Evolutionary conservation across 2,329 filamentous ascomycete genomes (phyloP), one percentile per base, ranked within the genome.

Genomic region (Magnaporthiopsis incrustans): DNA sequence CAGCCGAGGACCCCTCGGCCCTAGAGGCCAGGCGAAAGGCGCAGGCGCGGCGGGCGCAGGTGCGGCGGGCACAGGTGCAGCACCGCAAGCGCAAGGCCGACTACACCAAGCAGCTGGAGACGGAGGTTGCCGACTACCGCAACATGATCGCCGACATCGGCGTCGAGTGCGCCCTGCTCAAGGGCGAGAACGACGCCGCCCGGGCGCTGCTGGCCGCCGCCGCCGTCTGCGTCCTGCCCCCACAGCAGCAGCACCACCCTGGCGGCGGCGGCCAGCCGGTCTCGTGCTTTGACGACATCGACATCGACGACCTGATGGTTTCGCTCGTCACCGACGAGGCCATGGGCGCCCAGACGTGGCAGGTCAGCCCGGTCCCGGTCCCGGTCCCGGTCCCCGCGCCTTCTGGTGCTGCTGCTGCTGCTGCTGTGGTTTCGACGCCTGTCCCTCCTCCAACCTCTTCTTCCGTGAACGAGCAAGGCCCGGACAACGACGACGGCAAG

Each of bases 61-160:
- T 85, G 62, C 74, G 82, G 3, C 77, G 76, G 27, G 82, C 82
- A 2, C 82, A 85, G 75, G 78, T 80, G 53, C 78, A 83, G 70
- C 82, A 85, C 68, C 81, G 82, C 22, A 79, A 82, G 70, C 80
- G 82, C 69, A 85, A 84, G 69, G 81, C 79, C 62, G 79, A 84
- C 70, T 83, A 85, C 69, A 77, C 81, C 67, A 79, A 78, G 69
- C 75, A 84, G 73, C 78, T 85, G 35, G 82, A 85, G 74, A 73
- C 78, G 66, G 81, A 85, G 68, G 73, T 82, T 25, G 74, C 76
- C 18, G 74, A 76, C 66, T 76, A 82, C 64, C 78, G 82, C 15
- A 78, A 81, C 62, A 71, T 79, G 67, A 80, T 85, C 65, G 73
- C 77, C 56, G 71, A 71, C 22, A 72, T 76, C 0, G 76, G 81